Base-by-base conservation (phyloP, 768 basidiomycete species). In the Chlorophyllum brunneum region DNA sequence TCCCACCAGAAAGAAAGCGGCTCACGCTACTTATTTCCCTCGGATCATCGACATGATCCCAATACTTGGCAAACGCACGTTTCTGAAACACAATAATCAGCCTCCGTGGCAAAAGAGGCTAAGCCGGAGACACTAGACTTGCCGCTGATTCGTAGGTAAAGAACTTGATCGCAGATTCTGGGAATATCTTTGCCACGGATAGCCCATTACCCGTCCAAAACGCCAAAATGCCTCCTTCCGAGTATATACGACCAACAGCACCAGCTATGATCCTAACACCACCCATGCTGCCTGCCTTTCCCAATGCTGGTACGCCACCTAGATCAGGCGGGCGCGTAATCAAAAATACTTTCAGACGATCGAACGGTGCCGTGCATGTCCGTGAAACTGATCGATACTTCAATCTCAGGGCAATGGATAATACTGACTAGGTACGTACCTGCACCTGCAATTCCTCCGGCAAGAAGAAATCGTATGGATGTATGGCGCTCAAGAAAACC, bases 161-260 rank as follows among this genome's bases (percentile, higher is more conserved):
- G 74, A 99, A 98, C 70, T 98, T 98, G 78, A 98, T 97, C 23
- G 97, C 97, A 41, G 93, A 98, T 74, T 98, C 95, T 4, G 95
- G 95, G 57, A 98, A 89, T 57, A 98, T 97, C 75, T 98, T 98
- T 47, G 83, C 79, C 23, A 98, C 88, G 42, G 95, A 98, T 48
- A 99, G 75, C 30, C 86, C 88, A 63, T 93, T 97, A 5, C 97
- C 97, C n/a, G 94, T 93, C 95, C 97, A 99, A 67, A 98, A 99
- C 2, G 86, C 90, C 45, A 85, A 75, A 13, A 97, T 70, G 5
- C 94, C 94, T 27, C 92, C 92, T 67, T 98, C 93, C 1, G 81
- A 69, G 64, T 97, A 97, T 61, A 99, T 91, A 43, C 86, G 82
- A 27, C 74, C 71, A 26, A 94, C 74, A 2, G 94, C 97, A 36